Base-by-base conservation (phyloP, 2,329 filamentous ascomycete species). In the Penicillium sp. region DNA sequence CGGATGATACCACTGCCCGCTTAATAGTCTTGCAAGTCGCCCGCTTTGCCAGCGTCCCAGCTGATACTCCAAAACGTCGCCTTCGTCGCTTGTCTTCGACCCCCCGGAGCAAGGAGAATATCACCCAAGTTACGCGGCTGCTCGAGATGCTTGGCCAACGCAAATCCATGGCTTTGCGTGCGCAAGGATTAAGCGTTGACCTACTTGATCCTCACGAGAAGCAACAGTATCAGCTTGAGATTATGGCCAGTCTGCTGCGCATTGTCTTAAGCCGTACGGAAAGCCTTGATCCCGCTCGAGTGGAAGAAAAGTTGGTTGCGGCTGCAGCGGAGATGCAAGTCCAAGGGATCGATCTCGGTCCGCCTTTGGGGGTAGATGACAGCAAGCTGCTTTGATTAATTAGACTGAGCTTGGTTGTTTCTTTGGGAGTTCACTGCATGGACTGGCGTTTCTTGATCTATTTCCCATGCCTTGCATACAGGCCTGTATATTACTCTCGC, bases 1-100 rank as follows among this genome's bases (percentile, higher is more conserved):
- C 80, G 0, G 75, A 76, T 48, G 70, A 76, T 44, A 68, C 70
- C 18, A 80, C 78, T 9, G 74, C 70, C 18, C 76, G 76, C 12
- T 69, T 77, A 56, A 69, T 83, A 49, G 66, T 80, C 24, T 68
- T 81, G 30, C 77, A 80, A 57, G 68, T 83, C 34, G 74, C 79
- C 15, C 74, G 78, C 4, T 65, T 75, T 37, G 68, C 73, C 12
- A 67, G 66, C n/a, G 69, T 69, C 5, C 68, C 69, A 36, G 34
- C 64, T 44, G 54, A 67, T 32, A 63, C 68, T 51, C 62, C 67
- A 33, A 65, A 68, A 45, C 63, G 71, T 54, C 70, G 72, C 29
- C 70, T 76, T 24, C 66, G 76, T 6, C 71, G 75, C 18, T 55
- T 77, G 18, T 70, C 72, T 24, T 65, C 64, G 9, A 71, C 70